Conservation (phyloP, 495 filamentous ascomycete species). For the Aspergillus sclerotioniger region DNA sequence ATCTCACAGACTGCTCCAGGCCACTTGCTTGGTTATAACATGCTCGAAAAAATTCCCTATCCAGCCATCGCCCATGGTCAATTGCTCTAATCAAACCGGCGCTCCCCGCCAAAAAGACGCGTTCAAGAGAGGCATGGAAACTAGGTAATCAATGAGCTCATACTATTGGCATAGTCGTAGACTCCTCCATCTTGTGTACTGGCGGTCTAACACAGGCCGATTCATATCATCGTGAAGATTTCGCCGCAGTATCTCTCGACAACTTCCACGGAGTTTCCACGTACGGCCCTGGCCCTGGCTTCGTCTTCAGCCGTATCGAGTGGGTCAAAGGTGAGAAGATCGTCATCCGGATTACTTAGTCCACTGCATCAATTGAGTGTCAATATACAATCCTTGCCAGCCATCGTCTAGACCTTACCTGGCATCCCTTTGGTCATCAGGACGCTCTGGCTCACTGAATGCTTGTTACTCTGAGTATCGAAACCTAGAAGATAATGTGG, state of each 20-base stretch:
- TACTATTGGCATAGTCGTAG: background rate
- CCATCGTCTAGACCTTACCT: background rate
- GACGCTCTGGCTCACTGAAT: background rate
- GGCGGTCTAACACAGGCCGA: background rate
- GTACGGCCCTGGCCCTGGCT: background rate
- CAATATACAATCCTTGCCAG: background rate
- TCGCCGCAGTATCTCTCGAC: conserved; percentile 2
- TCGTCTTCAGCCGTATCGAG: background rate
- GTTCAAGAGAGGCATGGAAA: background rate
- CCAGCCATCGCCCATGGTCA: no score
- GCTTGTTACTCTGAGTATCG: background rate
- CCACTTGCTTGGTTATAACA: no score
- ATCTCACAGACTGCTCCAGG: no score
- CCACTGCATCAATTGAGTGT: background rate
- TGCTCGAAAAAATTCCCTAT: no score
- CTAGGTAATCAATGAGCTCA: background rate
- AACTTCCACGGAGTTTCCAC: background rate
- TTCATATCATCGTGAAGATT: conserved; percentile 4
- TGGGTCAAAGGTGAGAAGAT: background rate
- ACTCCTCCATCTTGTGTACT: background rate
- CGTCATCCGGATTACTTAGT: background rate
- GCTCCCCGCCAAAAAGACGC: background rate
- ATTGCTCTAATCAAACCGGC: no score
- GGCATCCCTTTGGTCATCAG: background rate
- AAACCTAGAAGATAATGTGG: background rate